phyloP scores from a whole-genome alignment of 441 rosid genomes.

The Caryocar brasiliense region DNA sequence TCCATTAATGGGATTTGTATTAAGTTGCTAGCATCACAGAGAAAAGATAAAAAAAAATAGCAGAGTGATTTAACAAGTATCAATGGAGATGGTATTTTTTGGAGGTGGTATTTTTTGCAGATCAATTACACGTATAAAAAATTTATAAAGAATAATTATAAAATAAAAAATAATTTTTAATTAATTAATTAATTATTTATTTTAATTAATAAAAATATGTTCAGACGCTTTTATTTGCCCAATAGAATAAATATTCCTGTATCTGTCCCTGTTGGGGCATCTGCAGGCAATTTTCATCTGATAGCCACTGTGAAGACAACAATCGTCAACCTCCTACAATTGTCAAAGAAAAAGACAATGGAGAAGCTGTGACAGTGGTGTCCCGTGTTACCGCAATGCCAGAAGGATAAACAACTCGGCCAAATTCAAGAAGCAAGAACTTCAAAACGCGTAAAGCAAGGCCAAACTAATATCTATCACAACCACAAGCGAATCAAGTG shows the following conservation, averaged over 20 bases:
- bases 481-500: conserved; percentile 23
- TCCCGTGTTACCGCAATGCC: conserved; percentile 19
- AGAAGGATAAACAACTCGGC: conserved; percentile 34
- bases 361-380: conserved; percentile 18
- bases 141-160: no score
- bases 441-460: conserved; percentile 15
- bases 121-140: no score
- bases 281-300: conserved; percentile 17
- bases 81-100: conserved; percentile 39
- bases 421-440: conserved; percentile 18
- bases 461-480: conserved; percentile 1
- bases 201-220: no score
- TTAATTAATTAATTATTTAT: no score
- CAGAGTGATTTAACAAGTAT: no score
- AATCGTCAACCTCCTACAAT: conserved; percentile 16
- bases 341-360: conserved; percentile 24
- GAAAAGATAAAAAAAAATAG: no score
- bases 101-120: conserved; percentile 48
- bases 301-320: conserved; percentile 12
- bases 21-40: no score
- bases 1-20: no score
- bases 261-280: conserved; percentile 34
- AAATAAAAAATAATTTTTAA: no score
- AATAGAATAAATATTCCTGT: no score
- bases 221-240: no score